Base-by-base conservation (phyloP, 371 early-diverging fungal species). In the Mucor saturninus region DNA sequence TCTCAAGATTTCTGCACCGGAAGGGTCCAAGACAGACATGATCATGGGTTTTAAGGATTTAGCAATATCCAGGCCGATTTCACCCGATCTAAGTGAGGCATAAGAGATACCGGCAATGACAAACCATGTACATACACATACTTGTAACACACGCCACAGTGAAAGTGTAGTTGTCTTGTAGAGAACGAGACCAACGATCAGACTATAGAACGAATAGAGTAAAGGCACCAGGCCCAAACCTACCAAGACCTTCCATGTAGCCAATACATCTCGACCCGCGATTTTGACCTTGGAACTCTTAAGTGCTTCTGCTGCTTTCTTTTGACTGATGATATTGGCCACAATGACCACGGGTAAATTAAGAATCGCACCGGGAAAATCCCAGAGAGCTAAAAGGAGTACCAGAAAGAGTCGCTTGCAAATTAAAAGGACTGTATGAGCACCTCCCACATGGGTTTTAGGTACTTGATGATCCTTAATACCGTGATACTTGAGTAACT, bases 381-480 rank as follows among this genome's bases (percentile, higher is more conserved):
- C 90, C 31, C 89, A 71, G n/a, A 86, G 56, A 45, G 83, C 86
- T 68, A 92, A 79, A 21, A 89, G 56, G 14, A 83, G 31, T 50
- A 94, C 71, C 69, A 88, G 76, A 2, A 83, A 29, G 0, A 89
- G 62, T 8, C 95, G 83, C 53, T 81, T 79, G 3, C 42, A 55
- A 71, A 59, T 46, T n/a, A 91, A 73, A 6, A 72, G 71, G 26
- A 92, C 59, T n/a, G 94, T 93, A 37, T 72, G 68, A 14, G 72
- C 56, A 28, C 90, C 77, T 32, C 86, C 83, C n/a, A 96, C 71
- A 2, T 76, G 74, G 42, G 89, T 92, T 31, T 85, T 89, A 26
- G 89, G 82, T 15, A 97, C 97, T 79, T 97, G 95, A 75, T 96
- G 97, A 67, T 97, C 98, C 11, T 87, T 85, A 49, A 97, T 80